Evolutionary conservation across 2,329 filamentous ascomycete genomes (phyloP).

Genomic region (Colletotrichum cordylinicola): DNA sequence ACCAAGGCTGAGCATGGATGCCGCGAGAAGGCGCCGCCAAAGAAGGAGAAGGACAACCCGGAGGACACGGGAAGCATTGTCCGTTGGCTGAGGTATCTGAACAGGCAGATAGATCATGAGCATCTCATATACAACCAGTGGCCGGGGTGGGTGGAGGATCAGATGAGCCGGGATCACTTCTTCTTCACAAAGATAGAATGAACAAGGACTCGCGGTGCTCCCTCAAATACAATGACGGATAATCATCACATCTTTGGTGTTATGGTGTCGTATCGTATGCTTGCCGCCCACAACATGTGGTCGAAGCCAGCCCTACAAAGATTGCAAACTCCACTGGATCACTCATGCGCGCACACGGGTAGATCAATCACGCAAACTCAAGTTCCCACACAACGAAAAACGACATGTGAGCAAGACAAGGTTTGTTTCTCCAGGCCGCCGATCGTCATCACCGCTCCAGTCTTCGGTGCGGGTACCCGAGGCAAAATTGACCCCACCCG

Average conservation of each 20-base stretch:
- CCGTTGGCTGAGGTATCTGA: slow-evolving; percentile 58
- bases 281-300: neutral
- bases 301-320: neutral
- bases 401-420: neutral
- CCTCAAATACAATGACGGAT: neutral
- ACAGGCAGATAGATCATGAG: slow-evolving; percentile 49
- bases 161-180: slow-evolving; percentile 48
- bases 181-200: slow-evolving; percentile 47
- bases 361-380: neutral
- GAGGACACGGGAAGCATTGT: slow-evolving; percentile 47
- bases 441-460: neutral
- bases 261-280: neutral
- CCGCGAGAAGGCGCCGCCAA: slow-evolving; percentile 31
- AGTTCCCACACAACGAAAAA: neutral
- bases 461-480: neutral
- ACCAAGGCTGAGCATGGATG: slow-evolving; percentile 44
- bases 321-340: neutral
- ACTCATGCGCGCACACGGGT: neutral
- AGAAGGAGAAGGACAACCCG: slow-evolving; percentile 23
- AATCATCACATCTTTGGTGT: neutral
- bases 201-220: neutral
- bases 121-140: slow-evolving; percentile 55
- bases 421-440: neutral
- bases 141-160: slow-evolving; percentile 60
- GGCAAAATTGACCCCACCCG: neutral